A percentile compares a stretch with the other conserved stretches of the same genome.
These are phyloP conservation scores for Xerocomellus dryophilus DNA, from an alignment of 768 basidiomycete genomes.

Conservation along the genomic window DNA sequence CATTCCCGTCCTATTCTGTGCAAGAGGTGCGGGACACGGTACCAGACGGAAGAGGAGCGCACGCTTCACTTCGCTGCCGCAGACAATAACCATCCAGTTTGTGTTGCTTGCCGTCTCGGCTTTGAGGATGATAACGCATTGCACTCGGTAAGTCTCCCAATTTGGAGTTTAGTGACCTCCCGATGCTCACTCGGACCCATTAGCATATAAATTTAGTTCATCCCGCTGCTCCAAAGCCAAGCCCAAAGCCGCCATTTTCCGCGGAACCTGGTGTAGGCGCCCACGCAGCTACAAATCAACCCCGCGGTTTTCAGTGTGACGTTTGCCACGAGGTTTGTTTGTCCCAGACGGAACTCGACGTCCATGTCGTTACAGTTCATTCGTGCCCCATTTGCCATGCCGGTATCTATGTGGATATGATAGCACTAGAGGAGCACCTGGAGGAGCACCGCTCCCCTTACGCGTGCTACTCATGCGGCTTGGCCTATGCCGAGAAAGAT, in stretches of 20 bases:
- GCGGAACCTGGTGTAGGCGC: constrained; percentile 5
- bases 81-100: constrained; percentile 37
- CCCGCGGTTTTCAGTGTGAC: constrained; percentile 16
- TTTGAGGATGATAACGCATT: constrained; percentile 35
- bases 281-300: not conserved
- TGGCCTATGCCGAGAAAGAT: constrained; percentile 32
- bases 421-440: constrained; percentile 28
- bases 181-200: constrained; percentile 8
- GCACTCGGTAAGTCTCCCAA: constrained; percentile 25
- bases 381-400: constrained; percentile 35
- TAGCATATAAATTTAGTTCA: constrained; percentile 21
- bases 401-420: constrained; percentile 27
- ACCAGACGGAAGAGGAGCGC: constrained; percentile 36
- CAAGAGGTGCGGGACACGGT: constrained; percentile 31
- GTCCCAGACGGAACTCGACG: constrained; percentile 29
- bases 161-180: constrained; percentile 4
- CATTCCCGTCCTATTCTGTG: constrained; percentile 29
- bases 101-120: constrained; percentile 32
- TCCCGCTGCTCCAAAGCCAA: constrained; percentile 13
- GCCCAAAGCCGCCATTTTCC: constrained; percentile 10
- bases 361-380: constrained; percentile 29
- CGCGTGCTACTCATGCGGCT: constrained; percentile 22
- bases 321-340: constrained; percentile 23
- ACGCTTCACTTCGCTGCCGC: constrained; percentile 38
- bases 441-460: constrained; percentile 30